Base-by-base conservation (phyloP, 2,329 filamentous ascomycete species). In the Aspergillus fumigatiaffinis region DNA sequence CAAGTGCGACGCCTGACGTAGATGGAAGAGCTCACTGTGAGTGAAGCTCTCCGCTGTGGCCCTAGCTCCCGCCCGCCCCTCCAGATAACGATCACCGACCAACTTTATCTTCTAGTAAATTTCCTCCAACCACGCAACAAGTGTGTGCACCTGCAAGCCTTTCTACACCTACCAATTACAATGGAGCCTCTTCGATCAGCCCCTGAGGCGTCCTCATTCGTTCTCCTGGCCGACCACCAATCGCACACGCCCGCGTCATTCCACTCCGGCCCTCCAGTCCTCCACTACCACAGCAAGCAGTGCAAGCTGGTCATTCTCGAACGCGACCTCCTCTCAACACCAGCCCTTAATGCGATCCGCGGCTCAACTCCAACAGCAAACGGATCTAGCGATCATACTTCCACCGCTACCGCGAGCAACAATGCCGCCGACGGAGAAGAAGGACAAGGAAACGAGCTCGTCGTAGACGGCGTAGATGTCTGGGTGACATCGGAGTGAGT, bases 401-500 rank as follows among this genome's bases (percentile, higher is more conserved):
- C 55, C 1, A 64, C 63, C 7, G 57, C 61, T 10, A 56, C 53
- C 41, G 38, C 32, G 14, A 35, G 32, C 32, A 6, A 17, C 32
- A 35, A 35, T 35, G 32, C 12, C 32, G 32, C 12, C 32, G 32
- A 46, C 49, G 50, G 50, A 7, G 58, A 60, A 8, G 57, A 59
- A 2, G 60, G 53, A 2, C 65, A 67, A 23, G 69, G 66, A 32
- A 73, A 68, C 21, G 71, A 76, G 52, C 56, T 75, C 28, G 68
- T 73, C 4, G 68, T 80, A 21, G 68, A 74, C 12, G 71, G 65
- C 10, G 63, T 80, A 4, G 73, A 78, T 57, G 66, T 76, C 20
- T 80, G 77, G 75, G 77, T 79, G n/a, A 78, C 78, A 44, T 79
- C 78, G 26, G 76, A 79, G 78, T 80, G 68, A 61, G 73, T 17